Evolutionary conservation across 2,329 filamentous ascomycete genomes (phyloP), one percentile per base, ranked within the genome.

Genomic region (Torrubiellomyces zombiae): DNA sequence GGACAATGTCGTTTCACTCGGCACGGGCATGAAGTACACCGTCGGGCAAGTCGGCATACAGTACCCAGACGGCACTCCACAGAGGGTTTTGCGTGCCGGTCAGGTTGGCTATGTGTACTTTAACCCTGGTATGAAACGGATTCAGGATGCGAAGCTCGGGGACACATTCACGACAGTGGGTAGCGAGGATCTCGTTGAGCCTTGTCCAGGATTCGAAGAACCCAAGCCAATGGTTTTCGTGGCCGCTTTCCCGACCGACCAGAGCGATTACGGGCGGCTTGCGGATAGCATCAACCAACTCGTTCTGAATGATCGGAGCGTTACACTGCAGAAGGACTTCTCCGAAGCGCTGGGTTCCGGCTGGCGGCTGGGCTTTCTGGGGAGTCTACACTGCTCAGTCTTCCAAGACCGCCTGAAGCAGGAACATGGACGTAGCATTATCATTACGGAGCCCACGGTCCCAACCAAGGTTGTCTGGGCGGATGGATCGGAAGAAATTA

Each of bases 181-280:
- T 3, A 71, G 59, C 13, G 80, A 93, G 51, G 67, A 70, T 30
- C 43, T 63, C 1, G 83, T 98, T 3, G 64, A 85, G 47, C 73
- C 80, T 9, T 75, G 85, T 27, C 82, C 83, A 0, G 89, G 86
- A 3, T 98, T 98, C 32, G 86, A 93, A 45, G 89, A 98, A 48
- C 86, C 89, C 2, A 92, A 98, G 49, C 78, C 85, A 5, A 98
- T 98, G 89, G 89, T 98, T 4, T 98, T 98, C 38, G 89, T 98
- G 4, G 85, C 86, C 1, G 89, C 89, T 0, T 98, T 93, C 40
- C 89, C 89, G 1, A 83, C 85, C 0, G 85, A 98, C 42, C 83
- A 92, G 38, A 62, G 74, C 38, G 81, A 93, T 47, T 86, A 92
- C 44, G 67, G 69, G 21, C 78, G 83, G 42, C 58, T 98, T 4